Base-by-base conservation (phyloP, 768 basidiomycete species). In the Boletus tylopilopsis region DNA sequence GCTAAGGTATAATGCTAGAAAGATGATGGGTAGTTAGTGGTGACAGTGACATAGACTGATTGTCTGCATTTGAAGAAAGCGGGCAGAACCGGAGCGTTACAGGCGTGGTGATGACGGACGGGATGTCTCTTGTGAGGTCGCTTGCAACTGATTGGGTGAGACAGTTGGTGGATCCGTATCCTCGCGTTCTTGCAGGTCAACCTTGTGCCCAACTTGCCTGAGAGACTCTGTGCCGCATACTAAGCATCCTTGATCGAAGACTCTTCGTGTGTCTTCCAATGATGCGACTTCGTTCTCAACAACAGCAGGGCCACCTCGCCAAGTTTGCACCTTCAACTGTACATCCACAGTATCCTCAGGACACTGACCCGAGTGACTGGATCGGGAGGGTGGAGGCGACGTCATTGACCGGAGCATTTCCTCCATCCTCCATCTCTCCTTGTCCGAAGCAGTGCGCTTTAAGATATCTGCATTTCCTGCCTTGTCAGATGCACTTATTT, bases 381-480 rank as follows among this genome's bases (percentile, higher is more conserved):
- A 51, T 32, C n/a, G 25, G 12, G 51, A 42, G 11, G 49, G 19
- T 11, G 42, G 24, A 24, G 41, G 46, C 16, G 50, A 51, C 23
- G 57, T 52, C 0, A 42, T 30, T 35, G 49, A 51, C n/a, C 27
- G 49, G 19, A 67, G 44, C 25, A 64, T 40, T 50, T 67, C 62
- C 15, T 60, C 58, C 56, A 67, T 55, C 46, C 60, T 55, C 47
- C 37, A 19, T 35, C 64, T 58, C 42, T 64, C 64, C 53, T 58
- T 51, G 47, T 64, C 60, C 23, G 64, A 62, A 18, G 51, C 42
- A 43, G 45, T 55, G 45, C 51, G 47, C 47, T 22, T 47, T 29
- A 56, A 38, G 23, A n/a, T 32, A 39, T 45, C 44, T 22, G 43
- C 42, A 13, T n/a, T 35, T 21, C 16, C 29, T 3, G 24, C 42